A percentile compares a stretch with the other conserved stretches of the same genome.
phyloP scores from a whole-genome alignment of 345 rosid genomes.

The Arabis alpina region DNA sequence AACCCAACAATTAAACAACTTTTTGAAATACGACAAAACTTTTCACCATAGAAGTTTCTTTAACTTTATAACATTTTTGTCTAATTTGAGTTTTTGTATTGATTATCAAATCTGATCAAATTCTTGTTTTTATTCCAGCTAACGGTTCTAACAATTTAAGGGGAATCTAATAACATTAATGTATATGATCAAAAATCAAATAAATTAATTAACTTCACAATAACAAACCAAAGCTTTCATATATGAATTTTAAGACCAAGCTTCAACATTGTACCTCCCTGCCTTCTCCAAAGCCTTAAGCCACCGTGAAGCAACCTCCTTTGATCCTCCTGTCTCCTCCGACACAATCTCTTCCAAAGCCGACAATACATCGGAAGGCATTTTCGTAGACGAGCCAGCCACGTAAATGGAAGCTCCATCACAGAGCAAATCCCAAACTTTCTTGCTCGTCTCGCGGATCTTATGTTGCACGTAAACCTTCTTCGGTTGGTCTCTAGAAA shows the following conservation, averaged over 20 bases:
- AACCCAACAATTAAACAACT: no score
- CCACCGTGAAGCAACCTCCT: constrained; percentile 59
- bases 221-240: constrained; percentile 4
- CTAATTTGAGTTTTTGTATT: not conserved
- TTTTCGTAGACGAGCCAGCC: constrained; percentile 91
- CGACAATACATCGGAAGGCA: constrained; percentile 82
- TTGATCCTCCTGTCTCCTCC: constrained; percentile 56
- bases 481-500: constrained; percentile 91
- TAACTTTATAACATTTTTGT: not conserved
- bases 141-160: not conserved
- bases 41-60: not conserved
- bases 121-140: not conserved
- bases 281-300: constrained; percentile 74
- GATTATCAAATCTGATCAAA: not conserved
- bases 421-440: constrained; percentile 64
- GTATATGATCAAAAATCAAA: not conserved
- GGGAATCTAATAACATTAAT: not conserved
- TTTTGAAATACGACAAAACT: not conserved
- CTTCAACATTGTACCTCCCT: constrained; percentile 90
- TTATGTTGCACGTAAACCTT: constrained; percentile 93
- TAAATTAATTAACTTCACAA: not conserved
- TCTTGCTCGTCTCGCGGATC: constrained; percentile 62
- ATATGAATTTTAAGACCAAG: constrained; percentile 71
- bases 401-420: constrained; percentile 75
- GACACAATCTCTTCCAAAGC: constrained; percentile 74